Evolutionary conservation across 2,329 filamentous ascomycete genomes (phyloP).

Genomic region (Claviceps quebecensis): DNA sequence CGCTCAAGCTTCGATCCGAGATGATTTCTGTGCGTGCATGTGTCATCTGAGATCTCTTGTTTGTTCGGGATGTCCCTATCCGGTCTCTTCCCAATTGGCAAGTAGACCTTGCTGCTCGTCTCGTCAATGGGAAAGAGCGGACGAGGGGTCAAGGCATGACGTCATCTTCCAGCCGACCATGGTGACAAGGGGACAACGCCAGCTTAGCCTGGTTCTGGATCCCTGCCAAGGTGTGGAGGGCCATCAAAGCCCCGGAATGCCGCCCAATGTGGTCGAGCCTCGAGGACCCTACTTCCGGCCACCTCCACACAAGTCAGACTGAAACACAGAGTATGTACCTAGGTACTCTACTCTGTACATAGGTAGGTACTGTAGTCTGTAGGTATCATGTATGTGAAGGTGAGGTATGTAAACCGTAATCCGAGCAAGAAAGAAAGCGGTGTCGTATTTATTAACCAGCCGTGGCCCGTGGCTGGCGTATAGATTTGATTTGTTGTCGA

Average conservation of each 20-base stretch:
- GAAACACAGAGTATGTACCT: background rate
- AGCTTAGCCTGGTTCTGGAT: background rate
- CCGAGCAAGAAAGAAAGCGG: background rate
- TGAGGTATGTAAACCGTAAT: too few relatives aligned
- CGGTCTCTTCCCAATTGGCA: too few relatives aligned
- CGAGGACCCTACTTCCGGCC: slow-evolving; percentile 7
- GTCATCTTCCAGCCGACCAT: background rate
- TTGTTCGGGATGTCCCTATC: too few relatives aligned
- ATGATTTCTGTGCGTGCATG: background rate
- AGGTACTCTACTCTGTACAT: too few relatives aligned
- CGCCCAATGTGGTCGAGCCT: background rate
- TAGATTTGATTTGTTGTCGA: background rate
- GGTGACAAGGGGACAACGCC: background rate
- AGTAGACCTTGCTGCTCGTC: background rate
- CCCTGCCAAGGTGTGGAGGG: background rate
- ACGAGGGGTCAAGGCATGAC: background rate
- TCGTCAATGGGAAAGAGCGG: background rate
- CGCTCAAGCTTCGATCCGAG: too few relatives aligned
- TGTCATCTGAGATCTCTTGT: background rate
- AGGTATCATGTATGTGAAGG: too few relatives aligned
- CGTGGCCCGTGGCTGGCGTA: background rate
- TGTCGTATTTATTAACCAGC: background rate
- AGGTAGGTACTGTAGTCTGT: too few relatives aligned
- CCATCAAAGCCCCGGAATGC: background rate
- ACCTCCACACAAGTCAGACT: background rate